Evolutionary conservation across 164 flowering plant genomes (phyloP).

Genomic region (Brasenia schreberi): DNA sequence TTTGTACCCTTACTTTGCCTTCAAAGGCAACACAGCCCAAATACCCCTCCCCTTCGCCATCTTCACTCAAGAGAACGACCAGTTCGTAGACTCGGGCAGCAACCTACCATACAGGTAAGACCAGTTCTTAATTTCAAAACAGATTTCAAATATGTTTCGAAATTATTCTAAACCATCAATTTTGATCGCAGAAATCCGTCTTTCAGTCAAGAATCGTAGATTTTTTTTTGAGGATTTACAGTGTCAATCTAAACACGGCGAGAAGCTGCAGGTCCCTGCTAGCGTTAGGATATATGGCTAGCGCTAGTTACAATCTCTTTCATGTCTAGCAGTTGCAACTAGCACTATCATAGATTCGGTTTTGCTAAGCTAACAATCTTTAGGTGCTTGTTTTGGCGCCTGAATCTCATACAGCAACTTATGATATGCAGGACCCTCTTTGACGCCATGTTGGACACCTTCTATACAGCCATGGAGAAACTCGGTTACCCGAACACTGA

Average conservation of each 20-base stretch:
- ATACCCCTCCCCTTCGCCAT: conserved; percentile 1
- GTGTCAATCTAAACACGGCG: too few species aligned
- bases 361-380: background rate
- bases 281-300: too few species aligned
- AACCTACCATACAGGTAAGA: background rate
- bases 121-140: background rate
- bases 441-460: conserved; percentile 7
- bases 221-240: too few species aligned
- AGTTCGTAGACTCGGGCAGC: too few species aligned
- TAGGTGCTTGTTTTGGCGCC: too few species aligned
- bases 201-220: too few species aligned
- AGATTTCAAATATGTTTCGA: background rate
- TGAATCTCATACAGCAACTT: too few species aligned
- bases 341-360: background rate
- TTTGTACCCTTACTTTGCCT: conserved; percentile 5
- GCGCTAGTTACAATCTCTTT: too few species aligned
- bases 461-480: conserved; percentile 7
- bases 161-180: background rate
- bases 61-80: background rate
- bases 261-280: too few species aligned
- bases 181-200: too few species aligned
- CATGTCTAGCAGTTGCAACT: background rate
- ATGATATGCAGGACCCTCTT: conserved; percentile 1
- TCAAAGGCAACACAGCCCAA: background rate
- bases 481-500: background rate